Conservation (phyloP, 1,284 basidiomycete genomes). For the Stygiomarasmius scandens region DNA sequence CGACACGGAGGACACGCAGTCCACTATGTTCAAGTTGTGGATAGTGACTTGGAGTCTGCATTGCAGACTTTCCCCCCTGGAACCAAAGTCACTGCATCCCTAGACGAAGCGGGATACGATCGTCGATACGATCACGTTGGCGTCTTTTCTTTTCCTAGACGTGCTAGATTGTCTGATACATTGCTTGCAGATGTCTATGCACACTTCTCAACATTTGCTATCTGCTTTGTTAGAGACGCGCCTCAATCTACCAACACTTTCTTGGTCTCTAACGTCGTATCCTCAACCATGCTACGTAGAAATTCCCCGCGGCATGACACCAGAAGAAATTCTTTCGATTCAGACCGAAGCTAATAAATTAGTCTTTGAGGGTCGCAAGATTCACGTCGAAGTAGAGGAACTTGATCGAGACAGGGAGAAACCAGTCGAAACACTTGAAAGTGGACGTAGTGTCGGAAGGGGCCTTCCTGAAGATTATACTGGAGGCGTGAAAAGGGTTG, state of each 20-base stretch:
- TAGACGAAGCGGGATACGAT: conserved; percentile 67
- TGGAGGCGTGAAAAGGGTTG: conserved; percentile 78
- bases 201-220: conserved; percentile 83
- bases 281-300: conserved; percentile 79
- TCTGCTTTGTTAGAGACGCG: conserved; percentile 78
- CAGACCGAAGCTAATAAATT: conserved; percentile 71
- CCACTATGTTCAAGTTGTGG: conserved; percentile 65
- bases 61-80: conserved; percentile 53
- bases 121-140: conserved; percentile 80
- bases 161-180: conserved; percentile 1
- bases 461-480: conserved; percentile 72
- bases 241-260: conserved; percentile 75
- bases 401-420: conserved; percentile 46
- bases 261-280: conserved; percentile 78
- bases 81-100: conserved; percentile 52
- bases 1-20: conserved; percentile 77
- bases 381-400: conserved; percentile 72
- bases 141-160: conserved; percentile 11
- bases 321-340: conserved; percentile 62
- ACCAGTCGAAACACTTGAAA: conserved; percentile 40
- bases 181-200: conserved; percentile 70
- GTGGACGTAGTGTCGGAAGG: conserved; percentile 53
- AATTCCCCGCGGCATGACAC: conserved; percentile 68
- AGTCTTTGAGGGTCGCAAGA: conserved; percentile 62
- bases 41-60: conserved; percentile 45